Percentiles rank a stretch among this genome's conserved stretches.
Evolutionary conservation across 495 filamentous ascomycete genomes (phyloP).

Genomic region (Penicillium cosmopolitanum): DNA sequence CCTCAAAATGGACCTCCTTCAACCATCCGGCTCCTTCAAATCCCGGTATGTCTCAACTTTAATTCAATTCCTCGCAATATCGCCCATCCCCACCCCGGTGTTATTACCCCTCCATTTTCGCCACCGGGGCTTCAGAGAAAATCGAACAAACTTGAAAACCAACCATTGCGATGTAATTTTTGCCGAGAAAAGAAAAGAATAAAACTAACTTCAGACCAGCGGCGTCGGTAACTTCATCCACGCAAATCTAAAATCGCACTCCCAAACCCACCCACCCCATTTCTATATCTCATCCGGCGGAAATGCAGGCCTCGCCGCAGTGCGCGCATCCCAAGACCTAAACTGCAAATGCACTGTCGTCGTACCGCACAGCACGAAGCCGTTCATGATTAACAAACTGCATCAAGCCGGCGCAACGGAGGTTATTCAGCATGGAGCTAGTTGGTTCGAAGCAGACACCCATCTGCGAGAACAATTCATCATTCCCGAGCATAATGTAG

Average conservation of each 20-base stretch:
- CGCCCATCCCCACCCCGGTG: too few species aligned
- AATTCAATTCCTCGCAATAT: neutral
- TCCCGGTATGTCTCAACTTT: constrained; percentile 58
- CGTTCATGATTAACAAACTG: constrained; percentile 74
- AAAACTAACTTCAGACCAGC: constrained; percentile 32
- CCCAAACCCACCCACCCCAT: constrained; percentile 49
- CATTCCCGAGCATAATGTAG: constrained; percentile 47
- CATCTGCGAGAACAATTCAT: constrained; percentile 65
- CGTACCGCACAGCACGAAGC: constrained; percentile 67
- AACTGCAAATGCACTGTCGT: constrained; percentile 71
- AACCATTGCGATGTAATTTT: too few species aligned
- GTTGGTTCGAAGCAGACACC: constrained; percentile 78
- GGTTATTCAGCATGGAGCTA: constrained; percentile 71
- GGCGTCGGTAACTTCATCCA: constrained; percentile 80
- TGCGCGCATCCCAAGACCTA: constrained; percentile 69
- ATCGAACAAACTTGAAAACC: too few species aligned
- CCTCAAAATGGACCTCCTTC: constrained; percentile 88
- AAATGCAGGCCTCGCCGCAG: constrained; percentile 91
- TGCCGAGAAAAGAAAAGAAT: neutral
- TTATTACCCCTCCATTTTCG: too few species aligned
- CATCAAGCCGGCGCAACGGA: constrained; percentile 62
- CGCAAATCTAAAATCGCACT: constrained; percentile 43
- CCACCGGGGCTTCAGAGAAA: too few species aligned
- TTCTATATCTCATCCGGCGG: constrained; percentile 88
- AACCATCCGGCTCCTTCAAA: constrained; percentile 92